A percentile compares a stretch with the other conserved stretches of the same genome.
phyloP scores from a whole-genome alignment of 139 green algal species.

The Bryopsis sp. region DNA sequence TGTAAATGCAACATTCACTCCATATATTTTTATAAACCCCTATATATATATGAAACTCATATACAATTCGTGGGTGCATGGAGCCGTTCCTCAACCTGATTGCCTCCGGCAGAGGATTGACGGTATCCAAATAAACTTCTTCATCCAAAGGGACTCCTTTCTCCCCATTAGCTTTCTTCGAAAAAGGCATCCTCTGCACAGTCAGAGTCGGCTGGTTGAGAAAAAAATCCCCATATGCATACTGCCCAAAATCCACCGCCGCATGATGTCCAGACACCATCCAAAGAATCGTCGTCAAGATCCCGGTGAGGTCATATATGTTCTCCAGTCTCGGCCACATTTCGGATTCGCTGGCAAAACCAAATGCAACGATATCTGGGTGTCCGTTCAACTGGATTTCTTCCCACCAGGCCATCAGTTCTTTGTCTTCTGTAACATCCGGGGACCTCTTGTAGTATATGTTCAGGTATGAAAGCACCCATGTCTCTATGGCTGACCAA shows the following conservation, averaged over 20 bases:
- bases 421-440: conserved; percentile 25
- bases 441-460: conserved; percentile 33
- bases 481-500: too few relatives aligned
- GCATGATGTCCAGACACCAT: conserved; percentile 34
- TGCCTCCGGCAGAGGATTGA: too few relatives aligned
- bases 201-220: conserved; percentile 7
- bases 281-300: conserved; percentile 37
- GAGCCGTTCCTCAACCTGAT: too few relatives aligned
- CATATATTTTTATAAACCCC: too few relatives aligned
- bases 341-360: not conserved
- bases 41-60: too few relatives aligned
- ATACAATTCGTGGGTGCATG: too few relatives aligned
- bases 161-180: too few relatives aligned
- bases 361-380: not conserved
- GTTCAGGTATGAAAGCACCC: too few relatives aligned
- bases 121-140: too few relatives aligned
- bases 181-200: not conserved
- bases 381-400: conserved; percentile 24
- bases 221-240: conserved; percentile 16
- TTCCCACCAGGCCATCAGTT: conserved; percentile 38
- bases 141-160: too few relatives aligned
- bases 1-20: too few relatives aligned
- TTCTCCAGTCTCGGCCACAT: conserved; percentile 7
- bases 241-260: conserved; percentile 41
- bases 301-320: conserved; percentile 18